Evolutionary conservation across 805 yeast species (phyloP).

Genomic region (Cephaloascus albidus): DNA sequence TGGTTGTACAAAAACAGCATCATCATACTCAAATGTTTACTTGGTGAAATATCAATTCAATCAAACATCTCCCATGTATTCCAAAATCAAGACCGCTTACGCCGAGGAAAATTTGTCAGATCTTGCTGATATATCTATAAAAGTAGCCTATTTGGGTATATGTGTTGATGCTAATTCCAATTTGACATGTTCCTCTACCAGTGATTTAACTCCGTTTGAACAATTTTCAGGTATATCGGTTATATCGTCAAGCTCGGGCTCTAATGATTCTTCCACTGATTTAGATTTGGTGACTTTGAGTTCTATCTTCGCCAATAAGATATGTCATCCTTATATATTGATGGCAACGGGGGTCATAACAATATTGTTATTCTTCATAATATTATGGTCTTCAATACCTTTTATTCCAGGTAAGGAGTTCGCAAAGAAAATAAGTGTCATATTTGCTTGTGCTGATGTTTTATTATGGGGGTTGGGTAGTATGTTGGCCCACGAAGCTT

Average conservation of each 20-base stretch:
- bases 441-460: constrained; percentile 22
- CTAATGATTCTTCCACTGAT: neutral
- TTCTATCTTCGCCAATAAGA: constrained; percentile 27
- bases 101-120: constrained; percentile 17
- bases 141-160: constrained; percentile 47
- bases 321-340: constrained; percentile 46
- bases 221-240: constrained; percentile 21
- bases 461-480: constrained; percentile 58
- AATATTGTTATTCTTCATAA: constrained; percentile 25
- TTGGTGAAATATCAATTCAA: constrained; percentile 42
- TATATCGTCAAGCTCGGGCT: constrained; percentile 16
- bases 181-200: constrained; percentile 25
- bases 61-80: constrained; percentile 29
- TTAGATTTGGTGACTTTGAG: constrained; percentile 42
- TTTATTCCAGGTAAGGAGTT: constrained; percentile 32
- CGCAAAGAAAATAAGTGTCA: constrained; percentile 15
- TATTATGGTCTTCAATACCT: constrained; percentile 38
- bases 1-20: constrained; percentile 37
- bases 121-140: constrained; percentile 30
- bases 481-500: constrained; percentile 54
- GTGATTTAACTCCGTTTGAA: constrained; percentile 13
- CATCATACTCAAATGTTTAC: constrained; percentile 38
- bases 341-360: constrained; percentile 37
- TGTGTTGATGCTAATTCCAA: constrained; percentile 32
- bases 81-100: constrained; percentile 28